Base-by-base conservation (phyloP, 805 yeast genomes). In the Nakazawaea holstii region DNA sequence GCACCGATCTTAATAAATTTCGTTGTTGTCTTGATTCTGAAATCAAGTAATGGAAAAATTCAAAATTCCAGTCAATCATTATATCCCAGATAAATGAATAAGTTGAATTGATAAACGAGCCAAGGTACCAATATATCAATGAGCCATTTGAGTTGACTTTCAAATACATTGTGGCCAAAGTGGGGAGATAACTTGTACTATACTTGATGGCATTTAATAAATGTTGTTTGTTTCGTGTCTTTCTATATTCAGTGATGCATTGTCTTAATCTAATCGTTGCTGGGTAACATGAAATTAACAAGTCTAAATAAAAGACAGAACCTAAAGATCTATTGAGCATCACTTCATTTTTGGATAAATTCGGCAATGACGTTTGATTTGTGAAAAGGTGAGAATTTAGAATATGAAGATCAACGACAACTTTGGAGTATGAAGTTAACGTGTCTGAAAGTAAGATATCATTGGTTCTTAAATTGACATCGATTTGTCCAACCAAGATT, bases 11-110 rank as follows among this genome's bases (percentile, higher is more conserved):
- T 30, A 69, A 50, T 1, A 60, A 15, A 2, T 57, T 57, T 3
- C 52, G 39, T 14, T 52, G 52, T 8, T 48, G 42, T 14, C 50
- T 43, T 7, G 54, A 46, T 13, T 49, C 44, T 7, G 39, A 43
- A 28, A 62, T 42, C 31, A 60, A 57, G 35, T 57, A 53, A 39
- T 69, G 70, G 56, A 85, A 70, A 8, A 85, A 57, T 9, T 76
- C 74, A 42, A 89, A 70, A 39, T 81, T 80, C 99, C 99, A 94
- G 67, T 94, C 99, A 74, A 80, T 79, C 43, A 76, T 75, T 10
- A 92, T 64, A 63, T 94, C 99, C 99, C 99, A 94, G 47, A 79
- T 67, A 51, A 88, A 86, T 13, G 95, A 77, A 62, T 86, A 94
- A 0, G 79, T 56, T 0, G 98, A 85, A 60, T 87, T 89, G 36